Evolutionary conservation across 306 rosid species (phyloP), one percentile per base, ranked within the genome.

Genomic region (Lathyrus oleraceus): DNA sequence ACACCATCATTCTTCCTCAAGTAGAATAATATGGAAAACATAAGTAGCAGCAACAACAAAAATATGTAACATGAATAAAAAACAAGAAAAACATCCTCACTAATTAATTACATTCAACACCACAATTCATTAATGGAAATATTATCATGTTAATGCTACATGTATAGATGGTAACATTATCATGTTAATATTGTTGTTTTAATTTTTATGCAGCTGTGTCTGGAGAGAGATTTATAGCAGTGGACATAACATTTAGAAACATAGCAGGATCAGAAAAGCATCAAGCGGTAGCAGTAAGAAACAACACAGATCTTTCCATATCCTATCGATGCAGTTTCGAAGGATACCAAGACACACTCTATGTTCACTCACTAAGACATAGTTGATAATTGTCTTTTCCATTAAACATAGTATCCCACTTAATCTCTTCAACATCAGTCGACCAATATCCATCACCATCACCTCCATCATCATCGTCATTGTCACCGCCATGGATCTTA

Each of bases 381-480:
- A n/a, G n/a, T n/a, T n/a, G n/a, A n/a, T n/a, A n/a, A n/a, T n/a
- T n/a, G n/a, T n/a, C n/a, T n/a, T n/a, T n/a, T n/a, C n/a, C n/a
- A n/a, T 90, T 91, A 64, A 93, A 93, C 98, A 93, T 73, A 14
- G 94, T 62, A 80, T 88, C 96, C 97, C 97, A 90, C 87, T 88
- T 90, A 80, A 93, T 85, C 76, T 88, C 91, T 85, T 90, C 89
- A 78, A 86, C 84, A 23, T 88, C 89, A 45, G 82, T 83, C 10
- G 83, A 82, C 96, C 92, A n/a, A n/a, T n/a, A n/a, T n/a, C n/a
- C n/a, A n/a, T n/a, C n/a, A n/a, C n/a, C n/a, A n/a, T n/a, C n/a
- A 89, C 65, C 75, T n/a, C n/a, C n/a, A n/a, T n/a, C n/a, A n/a
- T n/a, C n/a, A 57, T 81, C 80, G 43, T 57, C 75, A 38, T 82